Evolutionary conservation across 2,329 filamentous ascomycete species (phyloP).

Genomic region (Nigrospora sphaerica): DNA sequence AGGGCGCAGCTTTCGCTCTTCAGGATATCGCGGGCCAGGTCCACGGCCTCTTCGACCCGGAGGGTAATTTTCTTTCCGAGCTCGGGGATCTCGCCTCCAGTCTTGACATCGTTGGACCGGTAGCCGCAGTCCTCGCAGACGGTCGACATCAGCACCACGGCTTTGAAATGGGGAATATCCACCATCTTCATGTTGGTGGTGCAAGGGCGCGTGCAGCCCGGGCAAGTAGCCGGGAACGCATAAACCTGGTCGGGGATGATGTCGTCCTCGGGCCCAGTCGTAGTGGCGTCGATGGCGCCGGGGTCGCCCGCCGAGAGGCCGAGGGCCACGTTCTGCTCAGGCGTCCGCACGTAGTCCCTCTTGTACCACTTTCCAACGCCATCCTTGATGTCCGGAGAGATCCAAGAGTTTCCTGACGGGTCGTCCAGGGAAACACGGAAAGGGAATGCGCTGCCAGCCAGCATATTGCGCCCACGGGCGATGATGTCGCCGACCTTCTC

Average conservation of each 20-base stretch:
- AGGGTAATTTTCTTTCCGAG: slow-evolving; percentile 80
- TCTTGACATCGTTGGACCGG: slow-evolving; percentile 95
- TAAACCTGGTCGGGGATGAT: slow-evolving; percentile 92
- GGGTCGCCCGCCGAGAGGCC: slow-evolving; percentile 55
- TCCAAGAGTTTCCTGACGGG: slow-evolving; percentile 92
- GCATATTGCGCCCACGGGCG: slow-evolving; percentile 65
- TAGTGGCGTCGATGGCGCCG: slow-evolving; percentile 38
- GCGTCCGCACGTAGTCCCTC: slow-evolving; percentile 72
- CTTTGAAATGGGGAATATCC: slow-evolving; percentile 95
- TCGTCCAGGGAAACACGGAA: slow-evolving; percentile 88
- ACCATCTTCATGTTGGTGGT: slow-evolving; percentile 98
- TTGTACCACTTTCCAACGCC: slow-evolving; percentile 83
- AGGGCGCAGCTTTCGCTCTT: slow-evolving; percentile 92
- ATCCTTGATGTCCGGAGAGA: slow-evolving; percentile 77
- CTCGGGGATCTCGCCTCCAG: slow-evolving; percentile 83
- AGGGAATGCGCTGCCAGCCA: slow-evolving; percentile 70
- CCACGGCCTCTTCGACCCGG: slow-evolving; percentile 58
- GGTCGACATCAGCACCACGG: slow-evolving; percentile 93
- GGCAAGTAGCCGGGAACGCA: slow-evolving; percentile 84
- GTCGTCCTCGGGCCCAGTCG: slow-evolving; percentile 52
- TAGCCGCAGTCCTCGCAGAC: slow-evolving; percentile 90
- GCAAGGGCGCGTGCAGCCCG: slow-evolving; percentile 80
- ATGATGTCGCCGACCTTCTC: slow-evolving; percentile 74
- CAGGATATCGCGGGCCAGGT: slow-evolving; percentile 86
- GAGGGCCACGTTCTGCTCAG: slow-evolving; percentile 79